Base-by-base conservation (phyloP, 129 eudicot genomes). In the Escallonia herrerae region DNA sequence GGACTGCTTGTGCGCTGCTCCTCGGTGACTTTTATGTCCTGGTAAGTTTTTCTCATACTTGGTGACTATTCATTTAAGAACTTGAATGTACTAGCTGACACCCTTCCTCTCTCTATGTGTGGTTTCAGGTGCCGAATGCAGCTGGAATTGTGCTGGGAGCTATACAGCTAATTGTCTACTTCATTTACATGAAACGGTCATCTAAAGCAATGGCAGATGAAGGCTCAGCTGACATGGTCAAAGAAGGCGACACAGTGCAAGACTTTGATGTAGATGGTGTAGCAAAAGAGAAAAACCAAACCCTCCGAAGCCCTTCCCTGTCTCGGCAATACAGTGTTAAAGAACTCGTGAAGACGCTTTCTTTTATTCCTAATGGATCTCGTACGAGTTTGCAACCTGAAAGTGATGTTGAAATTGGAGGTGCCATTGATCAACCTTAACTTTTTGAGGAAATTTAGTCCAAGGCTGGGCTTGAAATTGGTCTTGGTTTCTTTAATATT, bases 51-150 rank as follows among this genome's bases (percentile, higher is more conserved):
- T 40, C 7, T 60, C 11, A 50, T 12, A 2, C n/a, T 8, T 15
- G 11, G 55, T 15, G 2, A 50, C 4, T 50, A 2, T 50, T 50
- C 14, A 50, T 8, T 6, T 45, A 5, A 45, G 0, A 54, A 54
- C 0, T 11, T 52, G 15, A 55, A 55, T 55, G 38, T 52, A 22
- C 33, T 22, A 22, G 33, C 33, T 22, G 33, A 22, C 33, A 1
- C 33, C 33, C 33, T 22, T 46, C 9, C 54, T 7, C 12, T 49
- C 54, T 0, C 3, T 49, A 5, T 4, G 4, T 52, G 15, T 9
- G 8, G 52, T n/a, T 66, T 52, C 70, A 66, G 70, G 70, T 66
- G 12, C 70, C 70, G 10, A 66, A 66, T 53, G 70, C 61, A 7
- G 61, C 42, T 12, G 70, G 70, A 66, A 66, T 66, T 66, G 5